These are phyloP conservation scores for Elaeis oleifera DNA, from an alignment of 202 grass and related monocot species.

Conservation along the genomic window DNA sequence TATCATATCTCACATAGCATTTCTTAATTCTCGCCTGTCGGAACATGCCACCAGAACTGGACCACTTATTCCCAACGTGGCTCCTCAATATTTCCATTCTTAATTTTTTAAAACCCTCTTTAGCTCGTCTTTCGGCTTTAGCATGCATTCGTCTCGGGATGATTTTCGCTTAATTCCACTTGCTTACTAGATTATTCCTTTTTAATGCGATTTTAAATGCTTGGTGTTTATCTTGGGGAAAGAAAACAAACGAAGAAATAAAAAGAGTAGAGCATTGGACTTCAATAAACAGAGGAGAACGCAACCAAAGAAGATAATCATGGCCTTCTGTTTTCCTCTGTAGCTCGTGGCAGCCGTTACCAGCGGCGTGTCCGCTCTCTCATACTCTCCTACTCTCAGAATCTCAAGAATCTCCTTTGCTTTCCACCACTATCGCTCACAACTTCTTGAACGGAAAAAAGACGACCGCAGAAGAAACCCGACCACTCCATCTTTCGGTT, in stretches of 20 bases:
- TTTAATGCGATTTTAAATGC: background rate
- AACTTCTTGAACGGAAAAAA: slow-evolving; percentile 32
- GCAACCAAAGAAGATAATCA: background rate
- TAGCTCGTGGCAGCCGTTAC: background rate
- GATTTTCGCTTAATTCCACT: background rate
- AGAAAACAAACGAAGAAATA: no score
- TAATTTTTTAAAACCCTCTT: background rate
- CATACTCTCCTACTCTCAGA: background rate
- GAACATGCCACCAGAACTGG: background rate
- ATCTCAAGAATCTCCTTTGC: background rate
- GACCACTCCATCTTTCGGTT: no score
- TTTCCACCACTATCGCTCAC: slow-evolving; percentile 2
- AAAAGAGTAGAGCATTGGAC: background rate
- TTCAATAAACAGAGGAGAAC: background rate
- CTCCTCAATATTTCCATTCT: no score
- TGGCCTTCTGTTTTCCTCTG: slow-evolving; percentile 1
- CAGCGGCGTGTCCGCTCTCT: background rate
- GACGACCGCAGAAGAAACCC: no score
- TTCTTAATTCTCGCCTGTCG: slow-evolving; percentile 15
- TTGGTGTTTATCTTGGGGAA: no score
- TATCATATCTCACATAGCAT: background rate
- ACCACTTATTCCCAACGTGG: background rate
- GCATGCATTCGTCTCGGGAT: background rate
- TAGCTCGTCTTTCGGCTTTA: background rate
- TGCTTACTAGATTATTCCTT: background rate